These are phyloP conservation scores for Arxiozyma telluris DNA, from an alignment of 1,139 yeast species.

Conservation along the genomic window DNA sequence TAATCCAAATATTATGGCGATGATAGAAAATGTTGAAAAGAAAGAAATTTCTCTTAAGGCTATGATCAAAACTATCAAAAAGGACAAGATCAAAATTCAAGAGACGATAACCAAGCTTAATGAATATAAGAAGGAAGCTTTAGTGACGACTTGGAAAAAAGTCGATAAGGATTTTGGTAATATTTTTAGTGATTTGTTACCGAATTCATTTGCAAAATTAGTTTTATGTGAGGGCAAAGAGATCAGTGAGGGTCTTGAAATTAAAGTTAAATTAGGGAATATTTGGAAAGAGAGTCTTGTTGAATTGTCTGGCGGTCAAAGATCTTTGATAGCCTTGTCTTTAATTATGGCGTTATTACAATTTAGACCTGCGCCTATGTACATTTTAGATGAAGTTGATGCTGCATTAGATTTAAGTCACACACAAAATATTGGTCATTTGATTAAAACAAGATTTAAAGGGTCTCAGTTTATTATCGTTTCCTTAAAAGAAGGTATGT, in stretches of 20 bases:
- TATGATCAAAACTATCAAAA: conserved; percentile 82
- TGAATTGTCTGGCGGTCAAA: conserved; percentile 94
- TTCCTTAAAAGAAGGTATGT: conserved; percentile 95
- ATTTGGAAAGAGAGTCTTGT: conserved; percentile 96
- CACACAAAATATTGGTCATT: conserved; percentile 94
- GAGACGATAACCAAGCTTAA: conserved; percentile 81
- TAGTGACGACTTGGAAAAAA: conserved; percentile 74
- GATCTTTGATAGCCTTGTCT: conserved; percentile 87
- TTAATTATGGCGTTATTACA: conserved; percentile 83
- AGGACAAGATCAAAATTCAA: conserved; percentile 82
- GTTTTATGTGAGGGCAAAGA: conserved; percentile 74
- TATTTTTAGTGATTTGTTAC: conserved; percentile 79
- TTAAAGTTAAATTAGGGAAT: conserved; percentile 79
- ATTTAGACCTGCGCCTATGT: conserved; percentile 97
- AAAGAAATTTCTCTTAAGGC: conserved; percentile 69
- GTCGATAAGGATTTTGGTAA: conserved; percentile 88
- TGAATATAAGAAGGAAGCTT: conserved; percentile 76
- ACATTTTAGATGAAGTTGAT: conserved; percentile 92
- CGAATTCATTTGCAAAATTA: conserved; percentile 84
- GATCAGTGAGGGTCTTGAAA: conserved; percentile 85
- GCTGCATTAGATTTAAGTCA: conserved; percentile 96
- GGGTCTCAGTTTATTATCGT: conserved; percentile 96
- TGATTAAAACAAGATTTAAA: conserved; percentile 87
- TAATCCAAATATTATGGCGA: conserved; percentile 80
- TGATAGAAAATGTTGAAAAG: conserved; percentile 90